A percentile compares a stretch with the other conserved stretches of the same genome.
These are phyloP conservation scores for Amanita exitialis DNA, from an alignment of 768 basidiomycete species.

Conservation along the genomic window DNA sequence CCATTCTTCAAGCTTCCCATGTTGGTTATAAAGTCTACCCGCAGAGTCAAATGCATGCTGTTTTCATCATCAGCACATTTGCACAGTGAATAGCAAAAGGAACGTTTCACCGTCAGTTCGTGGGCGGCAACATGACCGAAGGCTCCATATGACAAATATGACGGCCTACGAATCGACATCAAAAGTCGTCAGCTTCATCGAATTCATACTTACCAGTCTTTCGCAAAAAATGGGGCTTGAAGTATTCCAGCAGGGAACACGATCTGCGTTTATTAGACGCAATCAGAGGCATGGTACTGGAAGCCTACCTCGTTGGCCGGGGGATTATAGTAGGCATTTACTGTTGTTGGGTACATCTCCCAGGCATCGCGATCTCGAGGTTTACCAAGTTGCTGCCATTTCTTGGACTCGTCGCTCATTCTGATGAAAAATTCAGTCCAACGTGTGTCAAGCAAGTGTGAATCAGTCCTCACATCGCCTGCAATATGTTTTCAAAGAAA, in stretches of 20 bases:
- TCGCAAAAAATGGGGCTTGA: slow-evolving; percentile 84
- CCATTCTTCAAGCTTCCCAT: slow-evolving; percentile 85
- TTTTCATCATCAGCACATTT: neutral
- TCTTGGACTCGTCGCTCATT: slow-evolving; percentile 48
- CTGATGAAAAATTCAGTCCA: slow-evolving; percentile 20
- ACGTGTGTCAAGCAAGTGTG: neutral
- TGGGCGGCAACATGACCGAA: slow-evolving; percentile 92
- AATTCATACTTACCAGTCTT: slow-evolving; percentile 38
- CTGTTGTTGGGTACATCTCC: slow-evolving; percentile 83
- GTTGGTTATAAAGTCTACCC: slow-evolving; percentile 83
- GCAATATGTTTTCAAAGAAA: slow-evolving; percentile 82
- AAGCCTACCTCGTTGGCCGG: slow-evolving; percentile 69
- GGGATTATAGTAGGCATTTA: slow-evolving; percentile 85
- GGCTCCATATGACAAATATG: slow-evolving; percentile 83
- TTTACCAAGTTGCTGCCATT: slow-evolving; percentile 67
- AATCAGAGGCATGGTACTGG: slow-evolving; percentile 3
- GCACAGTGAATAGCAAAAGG: neutral
- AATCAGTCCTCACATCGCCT: slow-evolving; percentile 32
- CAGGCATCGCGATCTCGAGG: slow-evolving; percentile 62
- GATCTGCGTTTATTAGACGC: slow-evolving; percentile 36
- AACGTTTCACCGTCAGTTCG: slow-evolving; percentile 65
- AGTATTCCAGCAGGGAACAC: slow-evolving; percentile 96
- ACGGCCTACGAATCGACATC: slow-evolving; percentile 46
- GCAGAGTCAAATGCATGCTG: slow-evolving; percentile 89
- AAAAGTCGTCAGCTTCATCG: slow-evolving; percentile 3